Percentiles rank a stretch among this genome's conserved stretches.
Evolutionary conservation across 1,284 basidiomycete species (phyloP).

Genomic region (Cryptococcus sp.): DNA sequence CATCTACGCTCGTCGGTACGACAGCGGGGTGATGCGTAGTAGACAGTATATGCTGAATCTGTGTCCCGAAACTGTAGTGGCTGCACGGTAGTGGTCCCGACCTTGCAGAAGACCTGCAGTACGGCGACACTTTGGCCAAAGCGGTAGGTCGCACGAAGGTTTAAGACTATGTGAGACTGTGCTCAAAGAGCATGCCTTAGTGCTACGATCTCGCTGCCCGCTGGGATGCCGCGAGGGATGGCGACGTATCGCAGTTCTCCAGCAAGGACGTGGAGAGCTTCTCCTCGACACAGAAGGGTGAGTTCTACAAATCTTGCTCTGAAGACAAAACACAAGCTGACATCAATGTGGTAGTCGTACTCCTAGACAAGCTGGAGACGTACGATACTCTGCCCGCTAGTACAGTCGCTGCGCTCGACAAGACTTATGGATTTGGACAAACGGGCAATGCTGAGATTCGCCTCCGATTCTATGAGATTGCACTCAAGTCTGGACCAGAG

Average conservation of each 20-base stretch:
- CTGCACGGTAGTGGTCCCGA: constrained; percentile 76
- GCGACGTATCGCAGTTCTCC: constrained; percentile 51
- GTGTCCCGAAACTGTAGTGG: constrained; percentile 57
- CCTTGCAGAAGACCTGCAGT: constrained; percentile 78
- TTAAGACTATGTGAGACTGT: neutral
- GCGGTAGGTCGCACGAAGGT: constrained; percentile 30
- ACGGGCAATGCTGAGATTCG: constrained; percentile 56
- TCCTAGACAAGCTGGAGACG: constrained; percentile 55
- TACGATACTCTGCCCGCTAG: constrained; percentile 42
- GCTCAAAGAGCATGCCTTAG: constrained; percentile 14
- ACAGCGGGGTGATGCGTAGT: neutral
- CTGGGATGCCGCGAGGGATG: constrained; percentile 71
- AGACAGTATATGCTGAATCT: neutral
- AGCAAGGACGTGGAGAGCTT: constrained; percentile 45
- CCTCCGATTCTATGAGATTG: constrained; percentile 57
- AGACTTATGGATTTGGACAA: constrained; percentile 52
- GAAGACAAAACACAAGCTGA: neutral
- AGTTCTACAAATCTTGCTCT: constrained; percentile 3
- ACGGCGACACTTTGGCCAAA: constrained; percentile 77
- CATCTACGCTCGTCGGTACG: neutral
- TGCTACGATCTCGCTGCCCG: constrained; percentile 65
- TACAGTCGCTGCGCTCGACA: constrained; percentile 50
- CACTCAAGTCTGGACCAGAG: constrained; percentile 53
- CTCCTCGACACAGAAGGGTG: constrained; percentile 44
- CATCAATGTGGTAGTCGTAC: constrained; percentile 44